Evolutionary conservation across 768 basidiomycete species (phyloP), one percentile per base, ranked within the genome.

Genomic region (Baorangia bicolor): DNA sequence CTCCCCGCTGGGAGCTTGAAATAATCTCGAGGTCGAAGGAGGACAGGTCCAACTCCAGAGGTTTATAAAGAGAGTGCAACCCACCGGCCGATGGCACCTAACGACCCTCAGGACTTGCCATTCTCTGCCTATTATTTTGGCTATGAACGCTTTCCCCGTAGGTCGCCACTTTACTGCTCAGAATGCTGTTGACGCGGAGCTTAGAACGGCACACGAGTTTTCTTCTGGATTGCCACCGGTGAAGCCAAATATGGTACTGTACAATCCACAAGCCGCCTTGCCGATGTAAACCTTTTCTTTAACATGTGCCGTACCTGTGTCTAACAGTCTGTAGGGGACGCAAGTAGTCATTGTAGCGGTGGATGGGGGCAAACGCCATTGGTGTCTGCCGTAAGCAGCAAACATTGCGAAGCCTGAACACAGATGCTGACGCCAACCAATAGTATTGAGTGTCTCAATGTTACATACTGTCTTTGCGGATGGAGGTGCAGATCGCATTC

Each of bases 131-230:
- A 67, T 72, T 85, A 81, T 84, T 84, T 82, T 81, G 85, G 80
- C 82, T 86, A 88, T 88, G 86, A 88, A 87, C 77, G 77, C 76
- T 57, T 84, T 81, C 69, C 81, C 82, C 37, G 83, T 88, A 64
- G 59, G 85, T 74, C 25, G 27, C 37, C 49, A 30, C 39, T 41
- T 35, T 49, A 33, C 53, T 47, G 35, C 42, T 34, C 38, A 49
- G 49, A 47, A 38, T 20, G 43, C 45, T 51, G 39, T 58, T 62
- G 67, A 69, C 59, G 55, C 52, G 21, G 39, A 53, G 47, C 51
- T 51, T 44, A 91, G 89, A 75, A 77, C 51, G 87, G 87, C 63
- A 84, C 86, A 59, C 78, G 81, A 48, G 86, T 92, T 45, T 84
- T 82, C 65, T 90, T 81, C 75, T 87, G 86, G 81, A 75, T 76